phyloP scores from a whole-genome alignment of 768 basidiomycete species.

The Udeniomyces megalosporus region DNA sequence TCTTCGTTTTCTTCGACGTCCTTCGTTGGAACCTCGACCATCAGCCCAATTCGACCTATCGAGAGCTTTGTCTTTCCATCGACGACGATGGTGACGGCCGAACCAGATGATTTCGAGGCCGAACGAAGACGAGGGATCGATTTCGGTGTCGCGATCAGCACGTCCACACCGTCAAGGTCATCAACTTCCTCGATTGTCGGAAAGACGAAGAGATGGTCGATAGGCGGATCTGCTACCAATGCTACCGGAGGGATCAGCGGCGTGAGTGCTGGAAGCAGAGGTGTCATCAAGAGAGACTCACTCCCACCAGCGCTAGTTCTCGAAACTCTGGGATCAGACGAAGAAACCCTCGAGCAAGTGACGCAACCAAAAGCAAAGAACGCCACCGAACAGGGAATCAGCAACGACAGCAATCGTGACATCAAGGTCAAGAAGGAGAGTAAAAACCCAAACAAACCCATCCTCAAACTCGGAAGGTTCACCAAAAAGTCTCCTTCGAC shows the following conservation, averaged over 20 bases:
- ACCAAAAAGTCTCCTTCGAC: no score
- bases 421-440: no score
- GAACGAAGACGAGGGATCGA: neutral
- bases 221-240: no score
- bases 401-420: no score
- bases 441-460: no score
- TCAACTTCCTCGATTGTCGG: neutral
- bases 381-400: no score
- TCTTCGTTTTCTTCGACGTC: neutral
- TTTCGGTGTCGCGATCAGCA: neutral
- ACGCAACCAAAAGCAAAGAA: no score
- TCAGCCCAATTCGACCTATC: neutral
- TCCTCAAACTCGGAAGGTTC: no score
- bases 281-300: neutral
- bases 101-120: neutral
- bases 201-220: neutral
- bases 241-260: no score
- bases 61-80: neutral
- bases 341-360: neutral
- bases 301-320: neutral
- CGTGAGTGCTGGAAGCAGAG: no score
- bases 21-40: neutral
- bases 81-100: neutral
- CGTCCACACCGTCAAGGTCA: neutral
- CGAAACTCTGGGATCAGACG: neutral